Base-by-base conservation (phyloP, 1,284 basidiomycete species). In the Ceratobasidium sp. region DNA sequence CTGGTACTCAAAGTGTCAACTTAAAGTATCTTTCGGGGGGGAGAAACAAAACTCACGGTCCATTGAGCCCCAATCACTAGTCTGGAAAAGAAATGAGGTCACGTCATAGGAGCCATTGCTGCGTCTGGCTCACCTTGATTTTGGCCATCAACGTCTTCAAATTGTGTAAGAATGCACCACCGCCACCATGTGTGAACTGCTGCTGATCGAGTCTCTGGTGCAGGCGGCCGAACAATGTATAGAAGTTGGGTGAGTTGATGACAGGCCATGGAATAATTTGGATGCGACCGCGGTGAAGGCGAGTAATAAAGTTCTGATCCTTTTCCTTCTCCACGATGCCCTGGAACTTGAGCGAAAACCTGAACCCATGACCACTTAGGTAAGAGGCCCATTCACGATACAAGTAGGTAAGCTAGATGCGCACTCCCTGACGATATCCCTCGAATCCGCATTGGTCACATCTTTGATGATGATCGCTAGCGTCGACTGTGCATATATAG, bases 141-240 rank as follows among this genome's bases (percentile, higher is more conserved):
- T 87, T 87, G 2, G 85, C 85, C 85, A 87, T 87, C 44, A 87
- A 73, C 0, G 84, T 85, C 74, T 87, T 87, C 74, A 87, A 75
- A 1, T 81, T 80, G 42, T 83, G 80, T 16, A 87, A 75, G 72
- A 87, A 87, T 52, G 83, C 79, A 1, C 83, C 83, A 0, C 82
- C 86, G 0, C 80, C 78, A 0, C 74, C 75, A 72, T 87, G 84
- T 0, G 84, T 85, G 16, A 67, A 66, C 1, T 71, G 71, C 71
- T 86, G 85, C 29, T 84, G 81, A 25, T 70, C 67, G 2, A 87
- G 74, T 6, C 76, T 76, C 49, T 76, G 77, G 73, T 82, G 84
- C 19, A 87, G 68, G 0, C 75, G 74, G 0, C 77, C 76, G 66
- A 87, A 87, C 21, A 84, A 72, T 5, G 74, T 78, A 71, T 87